Conservation (phyloP, 2,329 filamentous ascomycete species). For the Aspergillus sclerotialis region DNA sequence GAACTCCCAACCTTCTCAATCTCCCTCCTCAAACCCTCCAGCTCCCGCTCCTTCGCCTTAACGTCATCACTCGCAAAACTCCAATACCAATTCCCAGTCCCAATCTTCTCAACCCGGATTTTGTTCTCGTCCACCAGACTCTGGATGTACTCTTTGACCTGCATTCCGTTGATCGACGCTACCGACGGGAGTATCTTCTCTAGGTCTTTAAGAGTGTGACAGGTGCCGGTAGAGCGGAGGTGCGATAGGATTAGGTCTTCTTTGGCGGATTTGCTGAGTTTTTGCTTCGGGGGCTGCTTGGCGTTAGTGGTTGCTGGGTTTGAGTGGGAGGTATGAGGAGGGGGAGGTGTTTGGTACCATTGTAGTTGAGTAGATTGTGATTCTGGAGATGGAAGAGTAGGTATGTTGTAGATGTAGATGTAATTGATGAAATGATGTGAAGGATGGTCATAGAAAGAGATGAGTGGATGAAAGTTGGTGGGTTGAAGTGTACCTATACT, state of each 20-base stretch:
- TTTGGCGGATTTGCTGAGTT: constrained; percentile 51
- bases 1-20: constrained; percentile 23
- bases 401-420: too few relatives aligned
- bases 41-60: constrained; percentile 35
- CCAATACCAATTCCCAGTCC: constrained; percentile 68
- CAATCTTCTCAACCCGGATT: constrained; percentile 62
- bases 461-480: too few relatives aligned
- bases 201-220: constrained; percentile 61
- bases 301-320: not conserved
- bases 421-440: too few relatives aligned
- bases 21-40: constrained; percentile 20
- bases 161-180: constrained; percentile 58
- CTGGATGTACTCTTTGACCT: constrained; percentile 62
- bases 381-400: too few relatives aligned
- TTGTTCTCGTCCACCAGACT: constrained; percentile 54
- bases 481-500: too few relatives aligned
- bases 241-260: constrained; percentile 52
- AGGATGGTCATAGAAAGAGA: too few relatives aligned
- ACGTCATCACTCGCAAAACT: constrained; percentile 55
- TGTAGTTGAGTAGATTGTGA: too few relatives aligned
- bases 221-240: constrained; percentile 53
- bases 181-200: constrained; percentile 57
- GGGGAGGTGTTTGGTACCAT: too few relatives aligned
- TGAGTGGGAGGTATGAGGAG: too few relatives aligned
- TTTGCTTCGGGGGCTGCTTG: constrained; percentile 44